Base-by-base conservation (phyloP, 2,329 filamentous ascomycete species). In the Colletotrichum aenigma region DNA sequence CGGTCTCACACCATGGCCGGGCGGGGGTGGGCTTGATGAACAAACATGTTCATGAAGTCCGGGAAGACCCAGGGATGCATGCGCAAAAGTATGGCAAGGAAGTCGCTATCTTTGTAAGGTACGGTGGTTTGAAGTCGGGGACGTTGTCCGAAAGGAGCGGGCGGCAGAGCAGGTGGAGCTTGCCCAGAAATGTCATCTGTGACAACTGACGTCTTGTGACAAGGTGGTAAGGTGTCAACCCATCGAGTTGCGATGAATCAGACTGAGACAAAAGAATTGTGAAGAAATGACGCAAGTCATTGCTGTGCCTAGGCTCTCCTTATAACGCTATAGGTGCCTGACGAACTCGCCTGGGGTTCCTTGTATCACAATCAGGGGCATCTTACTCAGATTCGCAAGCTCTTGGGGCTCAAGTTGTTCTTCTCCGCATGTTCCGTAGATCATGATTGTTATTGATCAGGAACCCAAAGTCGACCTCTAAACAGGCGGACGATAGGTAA, bases 121-220 rank as follows among this genome's bases (percentile, higher is more conserved):
- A 62, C 26, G 30, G 12, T 36, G 13, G 24, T 43, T 30, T 52
- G 21, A 58, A 26, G 24, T 65, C 68, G 70, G 52, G 60, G 72
- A 55, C 16, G 21, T 21, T 32, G 36, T 52, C 26, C 38, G 28
- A 43, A 21, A 52, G 24, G 15, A 18, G 28, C 10, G 13, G 26
- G 43, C 36, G 24, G 16, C 28, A 65, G n/a, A 36, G 36, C 55
- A 62, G 55, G 55, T 38, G 69, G 62, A 38, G 16, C 43, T 52
- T 60, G 52, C 48, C 68, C 30, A 67, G 43, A 65, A 26, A 43
- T 71, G 62, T 34, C 55, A 75, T 56, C 72, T 75, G 72, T 72
- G 30, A 72, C 69, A 61, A 71, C 56, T 75, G 72, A 67, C 69
- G 72, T 75, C 72, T 75, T 75, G 72, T 67, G 72, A 66, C 72